Evolutionary conservation across 2,329 filamentous ascomycete species (phyloP), one percentile per base, ranked within the genome.

Genomic region (Claviceps maximensis): DNA sequence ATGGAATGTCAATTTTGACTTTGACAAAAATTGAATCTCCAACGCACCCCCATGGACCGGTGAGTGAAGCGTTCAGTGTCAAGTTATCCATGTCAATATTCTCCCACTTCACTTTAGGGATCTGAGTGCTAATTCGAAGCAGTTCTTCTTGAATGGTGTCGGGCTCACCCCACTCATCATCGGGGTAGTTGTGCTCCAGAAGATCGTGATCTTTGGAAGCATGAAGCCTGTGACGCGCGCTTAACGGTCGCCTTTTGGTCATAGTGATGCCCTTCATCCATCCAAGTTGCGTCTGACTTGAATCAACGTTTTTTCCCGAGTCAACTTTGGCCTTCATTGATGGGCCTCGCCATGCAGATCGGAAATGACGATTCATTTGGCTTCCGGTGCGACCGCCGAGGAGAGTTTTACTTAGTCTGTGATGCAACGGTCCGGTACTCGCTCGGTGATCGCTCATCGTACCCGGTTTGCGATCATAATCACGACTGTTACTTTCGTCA

Each of bases 211-310:
- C 72, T 69, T 79, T 69, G 57, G 79, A 71, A 61, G 74, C 65
- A 62, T 76, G 65, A 64, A 78, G 69, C 63, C 65, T 66, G 10
- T 60, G 57, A 10, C 58, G 60, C 42, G 72, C 71, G 13, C 67
- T 60, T 1, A 69, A 69, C 1, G 69, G 63, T 58, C 76, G 79
- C 52, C 74, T 70, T 63, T 77, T 80, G 49, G 74, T 80, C 71
- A 83, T 80, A 33, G 76, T 82, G 55, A 85, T 81, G 5, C 82
- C 81, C 61, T 80, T 83, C 78, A 85, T 84, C 82, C 82, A 85
- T 15, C 78, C 79, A 52, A 85, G 80, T 57, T 84, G 80, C 23
- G 77, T 74, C 47, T 76, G 71, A 53, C 70, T 76, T 40, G 72
- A 70, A 54, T 79, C 74, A 27, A 66, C 53, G 19, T 69, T 62